Base-by-base conservation (phyloP, 2,329 filamentous ascomycete species). In the Fusarium burgessii region DNA sequence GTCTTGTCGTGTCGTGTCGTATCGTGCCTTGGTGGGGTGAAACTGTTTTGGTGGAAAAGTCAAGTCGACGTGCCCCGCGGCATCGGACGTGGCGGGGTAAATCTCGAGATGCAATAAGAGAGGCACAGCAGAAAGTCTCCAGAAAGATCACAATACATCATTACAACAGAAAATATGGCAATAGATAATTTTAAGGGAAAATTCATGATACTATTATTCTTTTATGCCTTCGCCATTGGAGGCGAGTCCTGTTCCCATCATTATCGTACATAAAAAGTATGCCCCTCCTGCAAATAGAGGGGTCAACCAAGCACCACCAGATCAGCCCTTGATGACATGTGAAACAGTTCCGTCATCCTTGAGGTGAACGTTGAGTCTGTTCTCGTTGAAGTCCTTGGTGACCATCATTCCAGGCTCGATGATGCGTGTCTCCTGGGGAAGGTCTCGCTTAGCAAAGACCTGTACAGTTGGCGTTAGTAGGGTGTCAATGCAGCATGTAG, bases 401-500 rank as follows among this genome's bases (percentile, higher is more conserved):
- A 89, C 84, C 79, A 89, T 87, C 77, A 78, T 78, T 54, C 87
- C 87, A 0, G 88, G 88, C 77, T 85, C 74, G 74, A 91, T 86
- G 72, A 91, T 80, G 69, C 89, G 86, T 41, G 84, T 84, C 75
- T 85, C 73, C 77, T 88, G 73, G 11, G 89, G 89, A 20, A 91
- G 84, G 27, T 91, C 88, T 46, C 82, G 82, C 79, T 87, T 90
- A 79, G 85, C 87, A 76, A 91, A 91, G 46, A 82, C 85, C 89
- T 91, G 66, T 41, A 3, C 5, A 12, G 32, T 20, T 5, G 9
- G 15, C 1, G 23, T 52, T 35, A 52, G 43, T 36, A 17, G 33
- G 27, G 25, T 17, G 74, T 43, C 42, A 6, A 33, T 23, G 13
- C 2, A 33, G 2, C 15, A 6, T 9, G 7, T 4, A 32, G 3